Conservation (phyloP, 1,284 basidiomycete species). For the Phenoliferia sp. region DNA sequence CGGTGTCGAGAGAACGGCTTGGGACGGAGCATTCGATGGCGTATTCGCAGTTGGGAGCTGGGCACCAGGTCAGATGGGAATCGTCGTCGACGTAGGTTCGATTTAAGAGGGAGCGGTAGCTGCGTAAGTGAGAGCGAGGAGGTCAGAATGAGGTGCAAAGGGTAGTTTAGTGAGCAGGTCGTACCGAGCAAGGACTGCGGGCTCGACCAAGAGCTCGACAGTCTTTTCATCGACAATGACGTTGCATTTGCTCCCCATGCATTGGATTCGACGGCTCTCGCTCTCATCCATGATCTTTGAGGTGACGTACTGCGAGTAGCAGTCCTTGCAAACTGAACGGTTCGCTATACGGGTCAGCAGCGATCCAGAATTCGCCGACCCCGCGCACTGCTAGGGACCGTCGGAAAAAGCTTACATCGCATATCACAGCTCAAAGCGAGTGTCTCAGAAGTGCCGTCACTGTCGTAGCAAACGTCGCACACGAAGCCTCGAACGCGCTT, state of each 20-base stretch:
- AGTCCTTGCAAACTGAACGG: constrained; percentile 65
- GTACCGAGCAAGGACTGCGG: constrained; percentile 37
- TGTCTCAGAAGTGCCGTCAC: constrained; percentile 49
- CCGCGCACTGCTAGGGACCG: neutral
- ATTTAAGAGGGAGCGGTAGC: constrained; percentile 81
- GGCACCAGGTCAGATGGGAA: constrained; percentile 83
- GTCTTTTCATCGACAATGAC: constrained; percentile 59
- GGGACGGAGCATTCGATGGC: constrained; percentile 80
- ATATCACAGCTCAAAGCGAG: constrained; percentile 72
- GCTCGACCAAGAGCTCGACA: constrained; percentile 47
- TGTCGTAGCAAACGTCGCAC: constrained; percentile 85
- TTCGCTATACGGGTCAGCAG: neutral
- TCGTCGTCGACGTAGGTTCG: constrained; percentile 87
- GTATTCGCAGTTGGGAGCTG: constrained; percentile 59
- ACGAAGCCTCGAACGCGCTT: constrained; percentile 56
- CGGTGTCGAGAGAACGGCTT: constrained; percentile 54
- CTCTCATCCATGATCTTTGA: constrained; percentile 88
- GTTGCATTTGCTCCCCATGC: constrained; percentile 87
- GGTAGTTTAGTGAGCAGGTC: neutral
- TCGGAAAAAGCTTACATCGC: constrained; percentile 47
- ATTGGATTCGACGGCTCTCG: constrained; percentile 73
- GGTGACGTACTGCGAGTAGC: constrained; percentile 78
- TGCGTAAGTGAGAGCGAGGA: constrained; percentile 40
- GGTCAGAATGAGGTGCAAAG: constrained; percentile 14
- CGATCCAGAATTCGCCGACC: neutral